Evolutionary conservation across 2,329 filamentous ascomycete genomes (phyloP), one percentile per base, ranked within the genome.

Genomic region (Phoma herbarum): DNA sequence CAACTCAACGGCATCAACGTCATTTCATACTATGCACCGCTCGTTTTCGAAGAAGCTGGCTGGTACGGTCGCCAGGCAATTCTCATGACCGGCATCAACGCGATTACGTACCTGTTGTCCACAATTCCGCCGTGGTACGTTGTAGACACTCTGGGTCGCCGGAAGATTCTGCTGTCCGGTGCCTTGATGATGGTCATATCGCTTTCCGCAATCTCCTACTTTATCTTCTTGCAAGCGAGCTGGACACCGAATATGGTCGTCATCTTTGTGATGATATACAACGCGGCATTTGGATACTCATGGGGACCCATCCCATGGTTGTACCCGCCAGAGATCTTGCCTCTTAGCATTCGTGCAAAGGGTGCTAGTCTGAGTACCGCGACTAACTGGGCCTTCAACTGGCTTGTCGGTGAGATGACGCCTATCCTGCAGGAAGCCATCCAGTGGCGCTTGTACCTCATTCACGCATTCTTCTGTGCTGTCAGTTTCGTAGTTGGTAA

Each of bases 1-100:
- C 95, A 99, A 79, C 87, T 99, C 52, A 98, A 98, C 80, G 95
- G 95, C 65, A 99, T 99, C 82, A 99, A 99, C 79, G 95, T 99
- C 75, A 99, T 99, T 64, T 98, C 94, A 1, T 99, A 98, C 83
- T 99, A 99, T 75, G 95, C 95, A 1, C 95, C 95, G 0, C 88
- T 96, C 55, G 94, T 98, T 16, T 98, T 99, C 71, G 93, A 97
- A 79, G 93, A 93, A 59, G 95, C 95, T 35, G 94, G 95, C n/a
- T 98, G 94, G 95, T 80, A 87, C 54, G 95, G 94, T 26, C 92
- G 94, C 66, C 85, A 92, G 59, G 95, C 95, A 5, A 91, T 98
- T 63, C 85, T 98, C 61, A 98, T 98, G 95, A 97, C 95, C 7
- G 95, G 95, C 55, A 92, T 98, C 77, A 99, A 98, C 79, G 92